These are phyloP conservation scores for Tolypocladium inflatum DNA, from an alignment of 2,329 filamentous ascomycete genomes.

Conservation along the genomic window DNA sequence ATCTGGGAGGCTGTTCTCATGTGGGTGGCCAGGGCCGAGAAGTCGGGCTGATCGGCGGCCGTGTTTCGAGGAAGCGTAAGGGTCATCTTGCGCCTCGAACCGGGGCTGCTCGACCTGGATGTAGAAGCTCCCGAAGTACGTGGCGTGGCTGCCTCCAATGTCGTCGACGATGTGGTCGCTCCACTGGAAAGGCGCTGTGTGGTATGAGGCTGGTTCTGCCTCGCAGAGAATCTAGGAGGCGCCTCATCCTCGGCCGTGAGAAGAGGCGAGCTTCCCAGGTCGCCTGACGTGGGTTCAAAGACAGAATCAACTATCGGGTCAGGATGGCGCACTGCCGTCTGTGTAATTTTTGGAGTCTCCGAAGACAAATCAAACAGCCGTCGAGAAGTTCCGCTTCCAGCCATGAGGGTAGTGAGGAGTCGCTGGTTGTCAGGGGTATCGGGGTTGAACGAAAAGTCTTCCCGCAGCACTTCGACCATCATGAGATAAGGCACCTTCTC, in stretches of 20 bases:
- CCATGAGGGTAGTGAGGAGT: slow-evolving; percentile 47
- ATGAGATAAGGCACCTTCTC: slow-evolving; percentile 78
- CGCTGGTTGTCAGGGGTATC: slow-evolving; percentile 63
- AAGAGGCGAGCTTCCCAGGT: slow-evolving; percentile 65
- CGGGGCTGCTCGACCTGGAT: slow-evolving; percentile 61
- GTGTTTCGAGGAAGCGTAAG: slow-evolving; percentile 44
- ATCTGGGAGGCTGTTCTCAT: slow-evolving; percentile 84
- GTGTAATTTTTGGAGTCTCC: slow-evolving; percentile 50
- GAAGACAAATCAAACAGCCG: slow-evolving; percentile 57
- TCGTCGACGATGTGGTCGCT: slow-evolving; percentile 48
- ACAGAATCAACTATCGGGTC: slow-evolving; percentile 58
- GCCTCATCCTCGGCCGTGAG: slow-evolving; percentile 48
- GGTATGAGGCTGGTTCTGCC: slow-evolving; percentile 18
- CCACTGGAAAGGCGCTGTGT: slow-evolving; percentile 51
- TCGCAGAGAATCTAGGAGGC: slow-evolving; percentile 14
- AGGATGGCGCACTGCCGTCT: slow-evolving; percentile 23
- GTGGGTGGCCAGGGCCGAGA: slow-evolving; percentile 74
- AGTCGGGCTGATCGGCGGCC: slow-evolving; percentile 62
- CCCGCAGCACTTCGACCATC: slow-evolving; percentile 73
- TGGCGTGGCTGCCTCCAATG: slow-evolving; percentile 54
- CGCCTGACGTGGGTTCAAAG: slow-evolving; percentile 72
- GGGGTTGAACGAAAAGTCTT: slow-evolving; percentile 77
- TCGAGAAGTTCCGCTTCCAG: slow-evolving; percentile 46
- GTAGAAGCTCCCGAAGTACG: slow-evolving; percentile 59
- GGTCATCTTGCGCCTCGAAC: slow-evolving; percentile 49